These are phyloP conservation scores for Suhomyces chickasaworum DNA, from an alignment of 1,139 yeast species.

Conservation along the genomic window DNA sequence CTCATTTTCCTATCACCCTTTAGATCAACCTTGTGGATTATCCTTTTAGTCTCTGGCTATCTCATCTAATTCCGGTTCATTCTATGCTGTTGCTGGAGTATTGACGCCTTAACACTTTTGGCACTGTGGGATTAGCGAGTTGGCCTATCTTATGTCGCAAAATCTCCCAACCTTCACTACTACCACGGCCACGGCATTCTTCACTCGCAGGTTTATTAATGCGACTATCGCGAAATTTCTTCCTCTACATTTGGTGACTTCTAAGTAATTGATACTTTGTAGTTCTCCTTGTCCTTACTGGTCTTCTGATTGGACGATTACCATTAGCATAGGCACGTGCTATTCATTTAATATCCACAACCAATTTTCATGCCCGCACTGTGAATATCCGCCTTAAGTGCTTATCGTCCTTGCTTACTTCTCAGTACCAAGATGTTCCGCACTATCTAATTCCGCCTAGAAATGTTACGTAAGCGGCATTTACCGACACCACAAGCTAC, in stretches of 20 bases:
- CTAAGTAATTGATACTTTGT: no score
- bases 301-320: not conserved
- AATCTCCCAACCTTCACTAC: not conserved
- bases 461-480: constrained; percentile 1
- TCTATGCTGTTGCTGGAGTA: no score
- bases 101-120: no score
- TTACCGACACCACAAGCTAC: not conserved
- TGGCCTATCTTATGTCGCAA: not conserved
- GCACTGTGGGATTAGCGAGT: not conserved
- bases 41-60: no score
- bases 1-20: no score
- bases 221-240: not conserved
- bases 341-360: not conserved
- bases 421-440: not conserved
- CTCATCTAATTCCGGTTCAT: no score
- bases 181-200: not conserved
- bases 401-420: not conserved
- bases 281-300: no score
- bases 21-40: no score
- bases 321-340: not conserved
- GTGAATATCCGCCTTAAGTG: not conserved
- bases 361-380: not conserved
- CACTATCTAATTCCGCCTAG: not conserved
- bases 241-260: no score
- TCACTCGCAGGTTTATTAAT: not conserved